Evolutionary conservation across 345 rosid species (phyloP).

Genomic region (Diplotaxis tenuifolia): DNA sequence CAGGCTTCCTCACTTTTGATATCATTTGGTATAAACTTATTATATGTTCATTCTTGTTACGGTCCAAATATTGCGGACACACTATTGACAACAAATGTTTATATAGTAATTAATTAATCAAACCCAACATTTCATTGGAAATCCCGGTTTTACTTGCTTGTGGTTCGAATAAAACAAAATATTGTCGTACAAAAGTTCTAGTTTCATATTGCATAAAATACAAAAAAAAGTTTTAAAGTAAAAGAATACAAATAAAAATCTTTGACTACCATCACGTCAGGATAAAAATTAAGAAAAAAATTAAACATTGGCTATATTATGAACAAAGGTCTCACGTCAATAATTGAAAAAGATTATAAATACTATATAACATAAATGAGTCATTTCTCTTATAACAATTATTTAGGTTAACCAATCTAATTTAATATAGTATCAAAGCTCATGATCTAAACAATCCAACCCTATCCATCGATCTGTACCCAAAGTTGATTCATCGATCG

Average conservation of each 20-base stretch:
- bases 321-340: too few species aligned
- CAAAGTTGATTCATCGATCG: too few species aligned
- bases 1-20: not conserved
- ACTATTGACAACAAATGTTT: not conserved
- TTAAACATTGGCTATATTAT: too few species aligned
- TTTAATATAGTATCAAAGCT: too few species aligned
- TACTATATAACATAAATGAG: too few species aligned
- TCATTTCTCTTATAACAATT: too few species aligned
- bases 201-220: not conserved
- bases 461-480: too few species aligned
- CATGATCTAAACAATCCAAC: too few species aligned
- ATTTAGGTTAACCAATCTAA: too few species aligned
- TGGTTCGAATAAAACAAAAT: not conserved
- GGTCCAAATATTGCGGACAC: slow-evolving; percentile 16
- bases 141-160: not conserved
- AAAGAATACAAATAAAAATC: not conserved
- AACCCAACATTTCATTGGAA: not conserved
- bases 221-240: not conserved
- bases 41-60: slow-evolving; percentile 6
- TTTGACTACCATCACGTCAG: not conserved
- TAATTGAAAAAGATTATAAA: too few species aligned
- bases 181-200: not conserved
- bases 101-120: not conserved
- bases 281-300: not conserved
- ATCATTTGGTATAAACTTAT: not conserved